These are phyloP conservation scores for Kodamaea ohmeri DNA, from an alignment of 1,139 yeast species.

Conservation along the genomic window DNA sequence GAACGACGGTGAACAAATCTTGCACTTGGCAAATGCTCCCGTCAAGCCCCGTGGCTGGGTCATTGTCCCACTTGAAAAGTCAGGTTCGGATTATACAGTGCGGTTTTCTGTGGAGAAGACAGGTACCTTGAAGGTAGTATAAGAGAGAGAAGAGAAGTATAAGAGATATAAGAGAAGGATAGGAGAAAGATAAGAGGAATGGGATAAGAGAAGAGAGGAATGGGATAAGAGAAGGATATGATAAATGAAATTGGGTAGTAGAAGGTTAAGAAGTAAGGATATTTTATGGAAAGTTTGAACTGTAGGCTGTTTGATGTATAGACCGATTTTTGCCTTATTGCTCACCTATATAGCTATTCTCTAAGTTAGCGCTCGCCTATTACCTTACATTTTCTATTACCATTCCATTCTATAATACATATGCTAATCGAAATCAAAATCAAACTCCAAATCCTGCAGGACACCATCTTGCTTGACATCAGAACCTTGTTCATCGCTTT, in stretches of 20 bases:
- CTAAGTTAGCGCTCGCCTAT: too few species aligned
- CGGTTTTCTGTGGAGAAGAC: slow-evolving; percentile 9
- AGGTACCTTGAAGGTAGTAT: slow-evolving; percentile 5
- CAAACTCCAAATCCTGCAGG: slow-evolving; percentile 24
- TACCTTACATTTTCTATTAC: too few species aligned
- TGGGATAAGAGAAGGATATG: neutral
- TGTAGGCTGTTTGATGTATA: too few species aligned
- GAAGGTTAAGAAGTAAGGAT: slow-evolving; percentile 3
- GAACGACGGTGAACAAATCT: slow-evolving; percentile 1
- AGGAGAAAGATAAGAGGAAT: neutral
- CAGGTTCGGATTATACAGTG: slow-evolving; percentile 8
- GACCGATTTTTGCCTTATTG: too few species aligned
- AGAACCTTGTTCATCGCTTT: slow-evolving; percentile 6
- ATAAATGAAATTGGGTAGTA: neutral
- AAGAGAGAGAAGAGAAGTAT: neutral
- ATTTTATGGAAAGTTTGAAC: too few species aligned
- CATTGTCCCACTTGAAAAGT: slow-evolving; percentile 11
- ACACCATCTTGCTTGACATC: neutral
- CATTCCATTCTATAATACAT: slow-evolving; percentile 6
- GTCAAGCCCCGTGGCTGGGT: slow-evolving; percentile 12
- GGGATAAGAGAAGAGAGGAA: neutral
- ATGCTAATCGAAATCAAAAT: slow-evolving; percentile 26
- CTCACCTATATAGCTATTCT: too few species aligned
- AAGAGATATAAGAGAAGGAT: neutral
- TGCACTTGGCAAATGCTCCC: slow-evolving; percentile 1